These are phyloP conservation scores for Pleurotus giganteus DNA, from an alignment of 768 basidiomycete species.

Conservation along the genomic window DNA sequence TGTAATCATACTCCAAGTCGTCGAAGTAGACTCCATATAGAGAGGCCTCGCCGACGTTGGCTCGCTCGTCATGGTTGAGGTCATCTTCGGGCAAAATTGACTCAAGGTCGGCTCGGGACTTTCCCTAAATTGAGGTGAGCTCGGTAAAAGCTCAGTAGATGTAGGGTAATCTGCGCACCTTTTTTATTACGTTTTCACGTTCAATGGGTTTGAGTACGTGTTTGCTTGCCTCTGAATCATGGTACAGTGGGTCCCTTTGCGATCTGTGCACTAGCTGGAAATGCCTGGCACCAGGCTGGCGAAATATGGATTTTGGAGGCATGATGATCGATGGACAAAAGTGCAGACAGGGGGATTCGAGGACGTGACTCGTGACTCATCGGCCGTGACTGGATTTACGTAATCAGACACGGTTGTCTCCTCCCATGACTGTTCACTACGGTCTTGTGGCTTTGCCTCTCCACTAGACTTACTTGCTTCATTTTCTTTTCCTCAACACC, in stretches of 20 bases:
- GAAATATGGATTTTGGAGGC: slow-evolving; percentile 85
- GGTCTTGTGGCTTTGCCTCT: slow-evolving; percentile 24
- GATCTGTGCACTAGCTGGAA: slow-evolving; percentile 98
- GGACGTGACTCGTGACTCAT: slow-evolving; percentile 4
- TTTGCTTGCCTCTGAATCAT: slow-evolving; percentile 85
- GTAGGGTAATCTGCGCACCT: slow-evolving; percentile 34
- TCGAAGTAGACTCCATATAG: slow-evolving; percentile 92
- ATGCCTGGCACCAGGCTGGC: slow-evolving; percentile 85
- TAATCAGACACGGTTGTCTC: slow-evolving; percentile 15
- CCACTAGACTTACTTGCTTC: slow-evolving; percentile 22
- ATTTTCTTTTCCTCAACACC: slow-evolving; percentile 19
- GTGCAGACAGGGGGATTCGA: background rate
- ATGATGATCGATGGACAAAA: slow-evolving; percentile 31
- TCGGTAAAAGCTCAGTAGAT: background rate
- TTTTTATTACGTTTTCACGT: slow-evolving; percentile 62
- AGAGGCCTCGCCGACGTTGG: slow-evolving; percentile 82
- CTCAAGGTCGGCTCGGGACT: slow-evolving; percentile 82
- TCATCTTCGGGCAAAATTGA: slow-evolving; percentile 46
- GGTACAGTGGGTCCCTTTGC: slow-evolving; percentile 91
- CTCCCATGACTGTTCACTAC: slow-evolving; percentile 32
- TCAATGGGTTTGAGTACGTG: slow-evolving; percentile 88
- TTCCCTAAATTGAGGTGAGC: too few species aligned
- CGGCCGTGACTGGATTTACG: slow-evolving; percentile 1
- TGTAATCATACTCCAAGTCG: slow-evolving; percentile 96
- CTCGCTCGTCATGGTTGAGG: slow-evolving; percentile 41